These are phyloP conservation scores for Pelargonium myrrhifolium DNA, from an alignment of 441 rosid genomes.

Conservation along the genomic window DNA sequence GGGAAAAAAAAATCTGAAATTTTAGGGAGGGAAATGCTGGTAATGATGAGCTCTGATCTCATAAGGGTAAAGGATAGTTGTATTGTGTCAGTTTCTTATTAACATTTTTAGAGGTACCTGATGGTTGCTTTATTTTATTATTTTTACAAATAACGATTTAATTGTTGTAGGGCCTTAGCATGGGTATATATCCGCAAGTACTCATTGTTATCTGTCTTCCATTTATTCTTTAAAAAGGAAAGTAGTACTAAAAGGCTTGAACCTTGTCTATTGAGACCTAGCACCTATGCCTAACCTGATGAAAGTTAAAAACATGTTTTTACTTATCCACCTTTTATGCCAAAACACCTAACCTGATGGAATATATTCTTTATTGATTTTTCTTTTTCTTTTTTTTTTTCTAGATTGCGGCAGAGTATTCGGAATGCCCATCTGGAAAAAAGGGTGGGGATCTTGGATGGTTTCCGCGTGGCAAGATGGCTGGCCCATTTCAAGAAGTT, in stretches of 20 bases:
- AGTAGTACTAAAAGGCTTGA: not conserved
- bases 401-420: constrained; percentile 87
- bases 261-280: not conserved
- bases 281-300: not conserved
- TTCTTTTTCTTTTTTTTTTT: not conserved
- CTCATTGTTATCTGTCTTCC: not conserved
- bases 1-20: too few species aligned
- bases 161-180: too few species aligned
- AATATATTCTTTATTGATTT: not conserved
- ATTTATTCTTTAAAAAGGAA: not conserved
- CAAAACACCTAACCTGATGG: not conserved
- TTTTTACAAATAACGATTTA: too few species aligned
- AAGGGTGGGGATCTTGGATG: constrained; percentile 99
- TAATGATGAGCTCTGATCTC: too few species aligned
- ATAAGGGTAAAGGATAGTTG: too few species aligned
- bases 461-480: constrained; percentile 98
- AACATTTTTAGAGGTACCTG: too few species aligned
- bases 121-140: too few species aligned
- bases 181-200: too few species aligned
- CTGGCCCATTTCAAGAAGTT: constrained; percentile 91
- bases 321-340: not conserved
- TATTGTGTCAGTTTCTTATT: too few species aligned
- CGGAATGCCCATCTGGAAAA: constrained; percentile 92
- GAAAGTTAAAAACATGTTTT: not conserved
- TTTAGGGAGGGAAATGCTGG: too few species aligned